Base-by-base conservation (phyloP, 2,329 filamentous ascomycete species). In the Sporothrix sp. region DNA sequence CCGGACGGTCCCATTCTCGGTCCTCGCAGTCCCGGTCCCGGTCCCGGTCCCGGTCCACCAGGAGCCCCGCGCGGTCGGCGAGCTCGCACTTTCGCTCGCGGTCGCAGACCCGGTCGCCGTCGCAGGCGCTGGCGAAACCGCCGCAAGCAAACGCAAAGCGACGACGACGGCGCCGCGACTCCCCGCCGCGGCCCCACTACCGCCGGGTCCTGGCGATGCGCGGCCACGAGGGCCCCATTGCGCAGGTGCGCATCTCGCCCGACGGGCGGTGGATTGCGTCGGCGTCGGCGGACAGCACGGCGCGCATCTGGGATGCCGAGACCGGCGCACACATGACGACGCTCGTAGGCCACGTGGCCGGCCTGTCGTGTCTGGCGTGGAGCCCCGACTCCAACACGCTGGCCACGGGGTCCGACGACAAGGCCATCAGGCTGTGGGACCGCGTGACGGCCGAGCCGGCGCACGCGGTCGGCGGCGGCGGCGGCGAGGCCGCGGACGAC, bases 381-480 rank as follows among this genome's bases (percentile, higher is more conserved):
- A 84, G 84, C 53, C 90, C 91, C 0, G 89, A 97, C 65, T 88
- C 85, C 54, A 82, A 82, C 58, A 87, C 86, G 3, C 76, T 98
- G 42, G 93, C 91, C 4, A 91, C 87, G 9, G 93, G 91, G 21
- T 91, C 87, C 5, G 93, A 98, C 67, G 93, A 98, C 74, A 98
- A 98, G 69, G 82, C 85, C 1, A 97, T 98, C 56, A 81, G 93
- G 2, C 72, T 98, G 1, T 98, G 93, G 93, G 87, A 96, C 61
- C 70, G 80, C 7, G 73, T 81, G 16, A 83, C 79, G n/a, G 69
- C 70, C 16, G 69, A 61, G 54, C 65, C 65, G 1, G 39, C 36
- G 13, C 30, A 20, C 23, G 38, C 13, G 5, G 23, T 10, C 11
- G 40, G 21, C 38, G 47, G 54, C 14, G 55, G 43, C 4, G 37